Base-by-base conservation (phyloP, 352 stramenopile species). In the Globisporangium megalacanthum region DNA sequence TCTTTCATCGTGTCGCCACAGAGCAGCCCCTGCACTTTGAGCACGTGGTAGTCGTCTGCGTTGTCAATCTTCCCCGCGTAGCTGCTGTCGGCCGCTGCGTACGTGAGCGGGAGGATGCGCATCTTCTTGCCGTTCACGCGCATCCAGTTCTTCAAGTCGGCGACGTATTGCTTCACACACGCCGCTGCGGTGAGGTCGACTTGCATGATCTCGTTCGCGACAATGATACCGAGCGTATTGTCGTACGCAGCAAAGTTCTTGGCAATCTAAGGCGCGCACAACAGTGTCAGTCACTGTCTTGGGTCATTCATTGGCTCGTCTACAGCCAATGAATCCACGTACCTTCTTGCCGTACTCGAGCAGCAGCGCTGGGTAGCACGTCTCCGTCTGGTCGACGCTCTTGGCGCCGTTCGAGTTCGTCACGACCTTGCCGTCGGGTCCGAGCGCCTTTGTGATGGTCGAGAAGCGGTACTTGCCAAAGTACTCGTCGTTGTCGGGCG, bases 201-300 rank as follows among this genome's bases (percentile, higher is more conserved):
- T 58, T 95, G 85, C 79, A 95, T 89, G 66, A 95, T 93, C 69
- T 95, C 85, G 67, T 95, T 95, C 10, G 79, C 85, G 50, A 95
- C 71, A 49, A 95, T 77, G 22, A 95, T 77, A 11, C 75, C 73
- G 31, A 95, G 63, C 3, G 83, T 92, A 68, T 95, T 95, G 60
- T 95, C 82, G 55, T 95, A 93, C 69, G 89, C 76, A 0, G 83
- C 83, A 64, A 95, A 95, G 64, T 95, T 92, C 63, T 91, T 83
- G 52, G 83, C 82, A 58, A 94, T 91, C 74, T 84, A 60, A 20
- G 39, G 20, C 44, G 20, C 44, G 7, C 4, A 48, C 15, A 41
- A 42, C n/a, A 35, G 14, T 29, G 4, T 29, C 25, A 29, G 25
- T 29, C 33, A 39, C 25, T 46, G 7, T 33, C 8, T 45, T 5